Evolutionary conservation across 805 yeast genomes (phyloP), one percentile per base, ranked within the genome.

Genomic region (Schwanniomyces polymorphus): DNA sequence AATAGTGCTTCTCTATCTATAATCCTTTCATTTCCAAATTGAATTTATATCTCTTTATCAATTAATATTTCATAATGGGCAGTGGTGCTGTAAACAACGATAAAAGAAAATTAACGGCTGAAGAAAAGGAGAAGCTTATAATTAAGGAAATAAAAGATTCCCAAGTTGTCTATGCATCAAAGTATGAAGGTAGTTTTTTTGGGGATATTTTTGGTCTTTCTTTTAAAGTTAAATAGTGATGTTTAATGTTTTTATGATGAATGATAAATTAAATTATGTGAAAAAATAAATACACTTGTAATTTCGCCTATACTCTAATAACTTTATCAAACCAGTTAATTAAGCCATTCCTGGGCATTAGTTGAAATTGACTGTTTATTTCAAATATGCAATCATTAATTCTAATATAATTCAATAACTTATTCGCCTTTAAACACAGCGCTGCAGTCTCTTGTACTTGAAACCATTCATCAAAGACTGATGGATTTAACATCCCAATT

Each of bases 391-490:
- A 76, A 28, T 67, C 64, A 57, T 80, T 79, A 34, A 82, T 72
- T 48, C 79, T 68, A 16, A 81, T 67, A 51, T 76, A 80, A 42
- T 56, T 43, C 27, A 82, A 52, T 1, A 44, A 31, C 0, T 31
- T 33, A 48, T 66, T 71, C 8, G 54, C 46, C 17, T 65, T 49
- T 27, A 65, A 53, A 45, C 78, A 72, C 5, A 68, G 63, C 35
- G 64, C 50, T 1, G 84, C 86, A 7, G 79, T 74, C 52, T 78
- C 82, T 52, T 78, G 81, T 2, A 81, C 80, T 46, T 79, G 69
- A 49, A 71, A 70, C 85, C 85, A 81, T 48, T 76, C 78, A 57
- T 81, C 86, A 56, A 72, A 74, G 3, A 81, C 67, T 4, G 80
- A 78, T 9, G 81, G 81, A 55, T 80, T 80, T 2, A 70, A 65